Percentiles rank a stretch among this genome's conserved stretches.
Conservation (phyloP, 2,329 filamentous ascomycete species). For the Phialophora tarda region DNA sequence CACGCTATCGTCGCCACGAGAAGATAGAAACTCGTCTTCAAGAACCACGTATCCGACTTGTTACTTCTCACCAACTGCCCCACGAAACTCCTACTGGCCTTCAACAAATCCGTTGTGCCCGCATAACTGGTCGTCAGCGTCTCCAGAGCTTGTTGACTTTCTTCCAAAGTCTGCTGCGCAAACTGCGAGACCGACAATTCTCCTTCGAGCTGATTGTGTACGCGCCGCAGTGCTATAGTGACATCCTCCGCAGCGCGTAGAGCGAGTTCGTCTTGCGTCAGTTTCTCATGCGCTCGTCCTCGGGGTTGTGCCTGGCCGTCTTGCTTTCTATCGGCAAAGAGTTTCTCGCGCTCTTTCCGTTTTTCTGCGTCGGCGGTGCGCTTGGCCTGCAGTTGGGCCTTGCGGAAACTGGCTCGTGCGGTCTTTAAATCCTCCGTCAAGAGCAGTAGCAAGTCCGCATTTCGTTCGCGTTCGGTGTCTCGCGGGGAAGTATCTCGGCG, state of each 20-base stretch:
- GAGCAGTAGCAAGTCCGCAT: conserved; percentile 70
- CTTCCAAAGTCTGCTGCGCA: conserved; percentile 79
- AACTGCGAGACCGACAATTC: conserved; percentile 88
- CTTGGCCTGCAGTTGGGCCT: conserved; percentile 80
- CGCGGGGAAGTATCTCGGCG: conserved; percentile 19
- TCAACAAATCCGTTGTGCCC: conserved; percentile 76
- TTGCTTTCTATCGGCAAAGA: conserved; percentile 63
- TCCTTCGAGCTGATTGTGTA: conserved; percentile 82
- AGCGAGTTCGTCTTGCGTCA: conserved; percentile 73
- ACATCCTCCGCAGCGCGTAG: conserved; percentile 81
- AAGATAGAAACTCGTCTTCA: conserved; percentile 86
- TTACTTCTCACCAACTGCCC: conserved; percentile 80
- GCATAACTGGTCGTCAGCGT: conserved; percentile 82
- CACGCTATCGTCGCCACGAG: conserved; percentile 77
- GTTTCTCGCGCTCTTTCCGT: conserved; percentile 74
- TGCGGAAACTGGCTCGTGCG: conserved; percentile 73
- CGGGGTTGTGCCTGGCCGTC: conserved; percentile 15
- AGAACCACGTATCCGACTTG: conserved; percentile 98
- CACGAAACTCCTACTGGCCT: conserved; percentile 74
- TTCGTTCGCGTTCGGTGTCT: conserved; percentile 64
- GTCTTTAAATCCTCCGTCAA: conserved; percentile 72
- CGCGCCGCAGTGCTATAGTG: conserved; percentile 79
- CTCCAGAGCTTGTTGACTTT: conserved; percentile 72
- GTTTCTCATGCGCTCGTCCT: conserved; percentile 51
- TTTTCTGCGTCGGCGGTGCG: conserved; percentile 74